Percentiles rank a stretch among this genome's conserved stretches.
Evolutionary conservation across 2,329 filamentous ascomycete species (phyloP).

Genomic region (Colletotrichum navitas): DNA sequence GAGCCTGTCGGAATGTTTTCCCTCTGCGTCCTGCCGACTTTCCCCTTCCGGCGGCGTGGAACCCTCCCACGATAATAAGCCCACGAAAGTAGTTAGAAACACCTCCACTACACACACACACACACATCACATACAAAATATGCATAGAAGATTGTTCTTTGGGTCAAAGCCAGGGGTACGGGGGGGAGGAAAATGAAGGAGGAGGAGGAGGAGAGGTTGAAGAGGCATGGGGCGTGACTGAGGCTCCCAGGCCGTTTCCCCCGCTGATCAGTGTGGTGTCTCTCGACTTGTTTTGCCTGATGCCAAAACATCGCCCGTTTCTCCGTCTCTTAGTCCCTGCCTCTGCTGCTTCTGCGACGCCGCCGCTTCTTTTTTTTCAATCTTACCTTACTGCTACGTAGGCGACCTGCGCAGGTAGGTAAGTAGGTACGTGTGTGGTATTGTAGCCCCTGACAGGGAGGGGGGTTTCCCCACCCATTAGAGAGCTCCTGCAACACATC

Average conservation of each 20-base stretch:
- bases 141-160: constrained; percentile 25
- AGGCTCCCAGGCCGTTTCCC: not conserved
- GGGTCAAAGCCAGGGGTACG: not conserved
- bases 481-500: constrained; percentile 39
- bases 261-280: not conserved
- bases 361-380: not conserved
- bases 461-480: not conserved
- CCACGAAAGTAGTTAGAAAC: constrained; percentile 24
- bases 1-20: constrained; percentile 5
- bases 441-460: not conserved
- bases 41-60: not conserved
- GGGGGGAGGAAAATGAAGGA: not conserved
- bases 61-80: constrained; percentile 25
- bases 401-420: not conserved
- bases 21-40: not conserved
- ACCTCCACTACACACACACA: not conserved
- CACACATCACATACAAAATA: not conserved
- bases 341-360: not conserved
- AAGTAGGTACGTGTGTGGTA: not conserved
- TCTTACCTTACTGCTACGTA: too few species aligned
- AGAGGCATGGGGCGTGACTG: not conserved
- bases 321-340: not conserved
- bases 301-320: constrained; percentile 1
- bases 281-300: constrained; percentile 16
- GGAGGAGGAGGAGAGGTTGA: not conserved